Base-by-base conservation (phyloP, 805 yeast species). In the Helenozyma rhizophorensis region DNA sequence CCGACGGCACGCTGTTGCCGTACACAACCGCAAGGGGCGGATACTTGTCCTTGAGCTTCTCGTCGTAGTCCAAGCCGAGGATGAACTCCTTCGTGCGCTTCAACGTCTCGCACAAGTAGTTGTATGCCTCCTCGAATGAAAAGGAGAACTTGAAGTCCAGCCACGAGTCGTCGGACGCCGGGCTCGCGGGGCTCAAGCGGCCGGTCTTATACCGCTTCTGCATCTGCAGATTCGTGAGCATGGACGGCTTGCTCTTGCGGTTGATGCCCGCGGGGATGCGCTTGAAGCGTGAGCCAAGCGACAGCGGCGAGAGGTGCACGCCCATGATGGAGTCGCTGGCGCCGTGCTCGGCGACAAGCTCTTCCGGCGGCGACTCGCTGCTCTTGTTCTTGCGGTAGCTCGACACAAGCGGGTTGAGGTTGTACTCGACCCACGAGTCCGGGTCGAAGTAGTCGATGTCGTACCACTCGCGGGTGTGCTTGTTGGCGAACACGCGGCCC, bases 11-110 rank as follows among this genome's bases (percentile, higher is more conserved):
- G 6, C 72, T 67, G 50, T 84, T 77, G 8, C 96, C 94, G 52
- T 83, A 86, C 0, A 89, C 83, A 2, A 82, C 70, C 0, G 84
- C 90, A 58, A 89, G 51, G 0, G 96, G 96, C 3, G 97, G 97
- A 49, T 86, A 85, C 32, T 63, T 48, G 13, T 46, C 45, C 23
- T 51, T 60, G 26, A 76, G 67, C 2, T 57, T 59, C 6, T 72
- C 68, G 19, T 73, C 70, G 43, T 66, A 79, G 18, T 72, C 72
- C 17, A 88, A 62, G 16, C 78, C 76, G 14, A 70, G 59, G 13
- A 78, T 42, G 44, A 75, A 89, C 39, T 63, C 54, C 41, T 76
- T 76, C 1, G 94, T 76, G 21, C 76, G 57, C 31, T 63, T 59
- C 27, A 89, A 62, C 0, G 90, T 77, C 27, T 80, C 72, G 4